A percentile compares a stretch with the other conserved stretches of the same genome.
Evolutionary conservation across 345 rosid species (phyloP).

Genomic region (Raphanus sativus): DNA sequence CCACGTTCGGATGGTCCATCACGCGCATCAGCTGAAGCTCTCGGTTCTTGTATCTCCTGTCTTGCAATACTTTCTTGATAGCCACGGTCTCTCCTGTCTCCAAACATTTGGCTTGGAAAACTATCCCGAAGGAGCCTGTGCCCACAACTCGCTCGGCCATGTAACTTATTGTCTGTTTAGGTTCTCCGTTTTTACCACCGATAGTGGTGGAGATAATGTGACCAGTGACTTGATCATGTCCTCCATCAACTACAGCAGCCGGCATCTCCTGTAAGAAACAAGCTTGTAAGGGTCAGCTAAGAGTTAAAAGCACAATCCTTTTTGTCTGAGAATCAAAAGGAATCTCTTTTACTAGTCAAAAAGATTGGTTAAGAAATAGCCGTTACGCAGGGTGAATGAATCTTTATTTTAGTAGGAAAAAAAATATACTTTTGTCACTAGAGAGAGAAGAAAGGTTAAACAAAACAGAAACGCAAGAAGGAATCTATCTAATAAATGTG

Average conservation of each 20-base stretch:
- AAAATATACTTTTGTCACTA: conserved; percentile 14
- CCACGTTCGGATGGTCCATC: conserved; percentile 86
- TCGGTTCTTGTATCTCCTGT: conserved; percentile 80
- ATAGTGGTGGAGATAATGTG: conserved; percentile 87
- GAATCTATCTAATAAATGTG: conserved; percentile 16
- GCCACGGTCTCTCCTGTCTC: conserved; percentile 90
- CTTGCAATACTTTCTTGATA: conserved; percentile 82
- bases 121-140: conserved; percentile 84
- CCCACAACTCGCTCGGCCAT: conserved; percentile 95
- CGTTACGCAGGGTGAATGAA: conserved; percentile 24
- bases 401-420: not conserved
- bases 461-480: not conserved
- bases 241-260: conserved; percentile 58
- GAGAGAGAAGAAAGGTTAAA: conserved; percentile 1
- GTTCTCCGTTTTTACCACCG: conserved; percentile 91
- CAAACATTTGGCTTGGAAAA: conserved; percentile 88
- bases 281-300: not conserved
- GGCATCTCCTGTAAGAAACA: conserved; percentile 63
- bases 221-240: conserved; percentile 76
- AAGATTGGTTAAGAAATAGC: conserved; percentile 19
- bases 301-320: not conserved
- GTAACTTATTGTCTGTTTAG: conserved; percentile 86
- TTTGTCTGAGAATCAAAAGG: conserved; percentile 19
- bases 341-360: conserved; percentile 6
- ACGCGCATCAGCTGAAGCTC: conserved; percentile 79